phyloP scores from a whole-genome alignment of 139 green algal genomes.

The Chlamydomonas schloesseri region DNA sequence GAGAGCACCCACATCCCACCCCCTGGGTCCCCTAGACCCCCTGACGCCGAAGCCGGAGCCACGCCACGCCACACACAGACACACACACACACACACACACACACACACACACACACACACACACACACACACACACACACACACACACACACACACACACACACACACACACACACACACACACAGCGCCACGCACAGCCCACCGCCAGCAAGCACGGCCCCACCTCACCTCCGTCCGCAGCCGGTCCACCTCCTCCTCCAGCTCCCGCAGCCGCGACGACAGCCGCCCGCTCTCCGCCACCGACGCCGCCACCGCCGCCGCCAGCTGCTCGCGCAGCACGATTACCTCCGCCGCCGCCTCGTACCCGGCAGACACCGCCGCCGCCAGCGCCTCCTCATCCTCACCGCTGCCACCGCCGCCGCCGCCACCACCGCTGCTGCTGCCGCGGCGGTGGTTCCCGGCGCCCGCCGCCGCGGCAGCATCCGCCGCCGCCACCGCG shows the following conservation, averaged over 20 bases:
- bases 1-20: no score
- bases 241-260: slow-evolving; percentile 11
- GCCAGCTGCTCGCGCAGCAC: slow-evolving; percentile 34
- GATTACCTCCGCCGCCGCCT: neutral
- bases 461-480: neutral
- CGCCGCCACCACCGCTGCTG: neutral
- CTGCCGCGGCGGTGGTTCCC: neutral
- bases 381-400: neutral
- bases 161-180: no score
- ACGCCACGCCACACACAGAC: no score
- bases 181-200: no score
- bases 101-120: no score
- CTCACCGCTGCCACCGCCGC: neutral
- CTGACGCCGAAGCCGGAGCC: no score
- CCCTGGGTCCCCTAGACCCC: no score
- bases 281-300: slow-evolving; percentile 13
- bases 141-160: no score
- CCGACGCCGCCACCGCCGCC: slow-evolving; percentile 8
- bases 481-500: neutral
- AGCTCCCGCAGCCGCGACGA: neutral
- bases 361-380: neutral
- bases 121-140: no score
- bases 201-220: no score
- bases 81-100: no score
- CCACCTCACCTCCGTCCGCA: neutral